Conservation (phyloP, 2,329 filamentous ascomycete species). For the Huntiella omanensis region DNA sequence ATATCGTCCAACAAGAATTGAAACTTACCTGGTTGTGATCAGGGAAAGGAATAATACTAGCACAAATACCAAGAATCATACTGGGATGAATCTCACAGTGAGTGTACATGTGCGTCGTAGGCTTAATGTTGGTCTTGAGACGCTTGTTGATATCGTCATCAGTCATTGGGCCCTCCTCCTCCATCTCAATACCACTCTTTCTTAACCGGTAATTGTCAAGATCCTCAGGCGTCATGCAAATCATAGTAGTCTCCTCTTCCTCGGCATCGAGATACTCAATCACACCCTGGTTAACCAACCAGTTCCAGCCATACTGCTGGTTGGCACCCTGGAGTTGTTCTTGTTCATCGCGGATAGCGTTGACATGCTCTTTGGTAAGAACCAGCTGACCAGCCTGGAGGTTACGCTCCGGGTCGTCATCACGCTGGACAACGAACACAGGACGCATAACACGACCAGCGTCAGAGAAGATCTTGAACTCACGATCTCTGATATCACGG, state of each 20-base stretch:
- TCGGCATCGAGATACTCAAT: slow-evolving; percentile 96
- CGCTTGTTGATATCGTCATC: slow-evolving; percentile 59
- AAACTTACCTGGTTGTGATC: slow-evolving; percentile 73
- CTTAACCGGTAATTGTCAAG: slow-evolving; percentile 58
- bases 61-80: slow-evolving; percentile 97
- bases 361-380: slow-evolving; percentile 63
- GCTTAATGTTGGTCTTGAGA: slow-evolving; percentile 74
- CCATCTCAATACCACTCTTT: slow-evolving; percentile 42
- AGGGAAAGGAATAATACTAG: slow-evolving; percentile 98
- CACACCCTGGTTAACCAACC: slow-evolving; percentile 63
- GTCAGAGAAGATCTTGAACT: slow-evolving; percentile 98
- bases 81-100: slow-evolving; percentile 98
- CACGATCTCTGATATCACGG: slow-evolving; percentile 86
- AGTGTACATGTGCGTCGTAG: slow-evolving; percentile 78
- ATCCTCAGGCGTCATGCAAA: slow-evolving; percentile 95
- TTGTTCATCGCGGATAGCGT: slow-evolving; percentile 57
- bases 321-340: slow-evolving; percentile 40
- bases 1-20: neutral
- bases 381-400: slow-evolving; percentile 50
- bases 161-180: slow-evolving; percentile 32
- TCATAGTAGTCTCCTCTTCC: slow-evolving; percentile 97
- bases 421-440: slow-evolving; percentile 81
- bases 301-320: slow-evolving; percentile 69
- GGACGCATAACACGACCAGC: slow-evolving; percentile 88
- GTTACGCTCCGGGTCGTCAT: slow-evolving; percentile 49